A percentile compares a stretch with the other conserved stretches of the same genome.
Conservation (phyloP, 2,329 filamentous ascomycete species). For the Ceratocystis variospora region DNA sequence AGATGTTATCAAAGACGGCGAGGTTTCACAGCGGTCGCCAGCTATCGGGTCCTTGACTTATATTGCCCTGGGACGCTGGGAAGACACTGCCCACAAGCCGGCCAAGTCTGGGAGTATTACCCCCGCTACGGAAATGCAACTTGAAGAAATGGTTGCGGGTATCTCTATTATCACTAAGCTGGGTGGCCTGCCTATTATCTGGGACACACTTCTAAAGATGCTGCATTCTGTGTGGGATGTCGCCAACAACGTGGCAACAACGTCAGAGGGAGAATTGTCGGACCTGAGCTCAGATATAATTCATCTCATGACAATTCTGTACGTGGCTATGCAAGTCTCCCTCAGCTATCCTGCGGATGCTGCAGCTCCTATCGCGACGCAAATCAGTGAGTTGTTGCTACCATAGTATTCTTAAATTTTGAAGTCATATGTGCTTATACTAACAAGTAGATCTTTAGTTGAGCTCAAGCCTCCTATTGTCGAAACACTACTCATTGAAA, state of each 20-base stretch:
- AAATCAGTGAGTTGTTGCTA: conserved; percentile 35
- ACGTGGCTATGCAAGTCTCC: conserved; percentile 44
- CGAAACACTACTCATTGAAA: conserved; percentile 55
- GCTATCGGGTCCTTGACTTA: conserved; percentile 46
- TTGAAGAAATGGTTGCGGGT: conserved; percentile 45
- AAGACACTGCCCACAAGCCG: conserved; percentile 44
- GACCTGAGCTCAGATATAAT: conserved; percentile 46
- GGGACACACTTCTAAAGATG: conserved; percentile 39
- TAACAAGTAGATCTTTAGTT: conserved; percentile 29
- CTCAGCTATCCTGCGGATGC: conserved; percentile 36
- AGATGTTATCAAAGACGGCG: conserved; percentile 28
- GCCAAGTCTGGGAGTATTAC: conserved; percentile 32
- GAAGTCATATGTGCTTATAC: neutral
- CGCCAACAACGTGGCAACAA: conserved; percentile 12
- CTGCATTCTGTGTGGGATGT: conserved; percentile 37
- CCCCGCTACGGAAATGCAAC: conserved; percentile 41
- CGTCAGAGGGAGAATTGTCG: conserved; percentile 24
- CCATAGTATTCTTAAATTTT: neutral
- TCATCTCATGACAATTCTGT: conserved; percentile 50
- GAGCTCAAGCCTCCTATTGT: conserved; percentile 53
- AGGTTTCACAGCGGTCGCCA: conserved; percentile 37
- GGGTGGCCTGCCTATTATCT: conserved; percentile 28
- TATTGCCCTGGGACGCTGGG: conserved; percentile 56
- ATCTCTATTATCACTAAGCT: conserved; percentile 38
- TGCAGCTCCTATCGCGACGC: conserved; percentile 33